Evolutionary conservation across 2,329 filamentous ascomycete genomes (phyloP).

Genomic region (Pestalotiopsis sp.): DNA sequence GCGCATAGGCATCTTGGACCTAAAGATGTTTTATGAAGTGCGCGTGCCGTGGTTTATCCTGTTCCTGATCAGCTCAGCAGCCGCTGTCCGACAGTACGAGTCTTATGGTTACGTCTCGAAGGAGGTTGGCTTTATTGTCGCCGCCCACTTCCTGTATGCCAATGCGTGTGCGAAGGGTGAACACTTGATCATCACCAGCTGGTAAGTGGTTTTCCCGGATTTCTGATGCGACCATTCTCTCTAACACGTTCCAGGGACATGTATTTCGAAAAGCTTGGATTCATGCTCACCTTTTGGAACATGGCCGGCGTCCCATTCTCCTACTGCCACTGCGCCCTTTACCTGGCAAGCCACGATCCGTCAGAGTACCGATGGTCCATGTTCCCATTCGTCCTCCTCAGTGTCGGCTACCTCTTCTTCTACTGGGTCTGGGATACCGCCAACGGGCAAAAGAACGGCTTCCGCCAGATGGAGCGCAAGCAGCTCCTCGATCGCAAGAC

Average conservation of each 20-base stretch:
- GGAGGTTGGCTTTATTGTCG: slow-evolving; percentile 79
- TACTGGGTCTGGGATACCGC: slow-evolving; percentile 94
- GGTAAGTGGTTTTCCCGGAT: slow-evolving; percentile 39
- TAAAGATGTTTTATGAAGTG: slow-evolving; percentile 97
- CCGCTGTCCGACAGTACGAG: slow-evolving; percentile 82
- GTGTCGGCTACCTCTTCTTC: slow-evolving; percentile 73
- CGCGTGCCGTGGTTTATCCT: slow-evolving; percentile 92
- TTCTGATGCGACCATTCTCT: rapidly evolving
- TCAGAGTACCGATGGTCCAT: slow-evolving; percentile 77
- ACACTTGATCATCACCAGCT: slow-evolving; percentile 86
- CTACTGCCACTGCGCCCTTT: slow-evolving; percentile 93
- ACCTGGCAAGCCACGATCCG: slow-evolving; percentile 81
- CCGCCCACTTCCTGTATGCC: slow-evolving; percentile 90
- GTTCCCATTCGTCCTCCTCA: slow-evolving; percentile 66
- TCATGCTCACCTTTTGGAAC: slow-evolving; percentile 99
- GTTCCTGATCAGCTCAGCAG: slow-evolving; percentile 73
- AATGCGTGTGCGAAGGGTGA: slow-evolving; percentile 92
- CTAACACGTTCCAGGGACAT: not conserved
- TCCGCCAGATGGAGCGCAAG: slow-evolving; percentile 78
- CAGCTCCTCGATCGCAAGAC: slow-evolving; percentile 71
- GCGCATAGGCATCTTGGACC: slow-evolving; percentile 80
- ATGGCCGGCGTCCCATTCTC: slow-evolving; percentile 86
- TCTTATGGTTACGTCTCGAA: slow-evolving; percentile 81
- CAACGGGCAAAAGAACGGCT: slow-evolving; percentile 93
- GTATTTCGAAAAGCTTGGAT: slow-evolving; percentile 57